phyloP scores from a whole-genome alignment of 768 basidiomycete genomes.

The Mrakia blollopis region DNA sequence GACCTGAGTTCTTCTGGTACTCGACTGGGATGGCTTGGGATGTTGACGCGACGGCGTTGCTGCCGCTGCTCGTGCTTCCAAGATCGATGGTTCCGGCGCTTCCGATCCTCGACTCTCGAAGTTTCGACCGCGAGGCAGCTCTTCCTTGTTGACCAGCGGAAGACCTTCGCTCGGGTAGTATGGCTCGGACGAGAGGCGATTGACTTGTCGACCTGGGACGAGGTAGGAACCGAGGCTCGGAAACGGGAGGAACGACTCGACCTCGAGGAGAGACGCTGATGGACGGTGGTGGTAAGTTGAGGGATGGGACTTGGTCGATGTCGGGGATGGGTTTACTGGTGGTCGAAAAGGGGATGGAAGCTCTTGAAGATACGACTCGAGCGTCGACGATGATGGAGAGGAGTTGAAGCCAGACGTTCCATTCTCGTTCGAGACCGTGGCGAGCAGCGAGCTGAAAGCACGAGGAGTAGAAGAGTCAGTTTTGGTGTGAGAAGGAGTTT shows the following conservation, averaged over 20 bases:
- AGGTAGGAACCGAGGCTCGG: not conserved
- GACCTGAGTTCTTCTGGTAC: not conserved
- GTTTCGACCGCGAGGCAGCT: not conserved
- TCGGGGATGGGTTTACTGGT: not conserved
- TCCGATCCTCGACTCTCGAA: not conserved
- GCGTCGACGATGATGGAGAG: constrained; percentile 16
- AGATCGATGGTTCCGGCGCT: not conserved
- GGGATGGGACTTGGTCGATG: not conserved
- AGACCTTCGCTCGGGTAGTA: not conserved
- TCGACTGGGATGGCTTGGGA: not conserved
- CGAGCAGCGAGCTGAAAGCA: constrained; percentile 1
- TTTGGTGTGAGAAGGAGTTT: not conserved
- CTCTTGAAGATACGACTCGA: not conserved
- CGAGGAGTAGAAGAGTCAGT: not conserved
- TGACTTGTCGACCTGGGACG: constrained; percentile 16
- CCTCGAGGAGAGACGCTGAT: not conserved
- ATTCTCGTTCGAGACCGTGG: not conserved
- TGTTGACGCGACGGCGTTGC: not conserved
- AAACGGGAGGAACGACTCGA: not conserved
- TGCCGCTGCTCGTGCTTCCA: not conserved
- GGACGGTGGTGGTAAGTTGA: constrained; percentile 5
- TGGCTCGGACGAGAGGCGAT: constrained; percentile 5
- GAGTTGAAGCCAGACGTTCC: constrained; percentile 17
- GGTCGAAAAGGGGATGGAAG: not conserved
- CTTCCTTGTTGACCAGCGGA: not conserved